A percentile compares a stretch with the other conserved stretches of the same genome.
Conservation (phyloP, 208 protist species). For the Wallacemonas sp. region DNA sequence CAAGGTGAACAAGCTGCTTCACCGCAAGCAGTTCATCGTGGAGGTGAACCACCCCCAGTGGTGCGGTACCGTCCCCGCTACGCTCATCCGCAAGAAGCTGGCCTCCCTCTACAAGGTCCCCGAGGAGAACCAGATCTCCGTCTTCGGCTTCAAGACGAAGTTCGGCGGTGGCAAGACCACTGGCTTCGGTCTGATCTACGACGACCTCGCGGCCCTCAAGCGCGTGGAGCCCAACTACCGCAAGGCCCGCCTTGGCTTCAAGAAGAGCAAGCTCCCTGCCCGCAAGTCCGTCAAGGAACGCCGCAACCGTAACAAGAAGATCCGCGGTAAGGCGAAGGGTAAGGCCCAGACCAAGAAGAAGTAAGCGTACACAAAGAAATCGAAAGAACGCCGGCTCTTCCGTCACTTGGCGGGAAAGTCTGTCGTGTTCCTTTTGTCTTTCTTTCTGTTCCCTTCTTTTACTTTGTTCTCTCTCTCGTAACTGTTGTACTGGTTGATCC, state of each 20-base stretch:
- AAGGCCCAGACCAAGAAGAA: slow-evolving; percentile 93
- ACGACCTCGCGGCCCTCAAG: slow-evolving; percentile 94
- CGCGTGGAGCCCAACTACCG: slow-evolving; percentile 98
- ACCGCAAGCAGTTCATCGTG: slow-evolving; percentile 99
- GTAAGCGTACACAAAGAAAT: slow-evolving; percentile 43
- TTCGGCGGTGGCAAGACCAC: slow-evolving; percentile 99
- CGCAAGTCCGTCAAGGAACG: slow-evolving; percentile 99
- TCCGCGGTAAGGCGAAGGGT: slow-evolving; percentile 96
- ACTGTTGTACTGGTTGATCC: background rate
- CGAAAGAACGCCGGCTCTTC: too few relatives aligned
- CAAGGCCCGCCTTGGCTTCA: slow-evolving; percentile 94
- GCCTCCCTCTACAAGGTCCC: slow-evolving; percentile 98
- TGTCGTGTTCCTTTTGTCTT: slow-evolving; percentile 19
- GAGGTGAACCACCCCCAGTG: slow-evolving; percentile 88
- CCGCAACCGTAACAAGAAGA: slow-evolving; percentile 99
- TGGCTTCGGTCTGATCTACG: slow-evolving; percentile 99
- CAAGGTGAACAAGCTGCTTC: slow-evolving; percentile 99
- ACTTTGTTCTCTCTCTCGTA: background rate
- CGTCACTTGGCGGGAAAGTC: background rate
- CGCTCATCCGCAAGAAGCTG: slow-evolving; percentile 95
- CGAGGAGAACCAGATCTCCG: slow-evolving; percentile 94
- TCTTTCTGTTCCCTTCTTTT: slow-evolving; percentile 13
- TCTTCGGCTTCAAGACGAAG: slow-evolving; percentile 98
- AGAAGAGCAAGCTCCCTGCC: slow-evolving; percentile 83
- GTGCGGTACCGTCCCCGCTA: slow-evolving; percentile 93